Base-by-base conservation (phyloP, 345 rosid species). In the Ceriops zippeliana region DNA sequence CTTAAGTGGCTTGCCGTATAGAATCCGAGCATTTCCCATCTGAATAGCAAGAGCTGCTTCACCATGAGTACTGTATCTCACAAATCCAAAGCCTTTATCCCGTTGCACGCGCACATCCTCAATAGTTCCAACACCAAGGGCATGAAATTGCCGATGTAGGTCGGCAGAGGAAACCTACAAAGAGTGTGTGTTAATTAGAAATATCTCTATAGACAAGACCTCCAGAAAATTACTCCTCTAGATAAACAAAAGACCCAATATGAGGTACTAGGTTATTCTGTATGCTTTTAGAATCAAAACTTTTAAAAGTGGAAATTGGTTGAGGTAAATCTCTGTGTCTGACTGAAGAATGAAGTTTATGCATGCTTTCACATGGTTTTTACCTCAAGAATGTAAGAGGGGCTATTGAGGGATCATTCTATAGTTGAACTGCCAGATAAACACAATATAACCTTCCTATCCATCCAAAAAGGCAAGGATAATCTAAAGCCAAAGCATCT, bases 21-120 rank as follows among this genome's bases (percentile, higher is more conserved):
- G 78, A 79, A 71, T 79, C 32, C 83, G 96, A 47, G 89, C 63
- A 70, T 88, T 95, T 67, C 97, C 97, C 80, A 95, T 78, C 77
- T 89, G 96, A 76, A 95, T 95, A 58, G 96, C 96, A 66, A 82
- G 68, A 69, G 96, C 91, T 66, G 96, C 96, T 82, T 95, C 99
- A 6, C 85, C 79, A 80, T 95, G 96, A 4, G 89, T 89, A 62
- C 87, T 87, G 84, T 83, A 95, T 79, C 97, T 88, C 72, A 95
- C 93, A 57, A 95, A 95, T 47, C 99, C 97, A 88, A 95, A 95
- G 28, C 96, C 97, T 80, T 95, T 95, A 76, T 91, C 96, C 35
- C 91, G 85, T 80, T 95, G 99, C 73, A 95, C 91, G 32, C 96
- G 81, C 61, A 93, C 96, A 80, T 93, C 97, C 80, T 93, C 96